Base-by-base conservation (phyloP, 1,139 yeast genomes). In the Yamadazyma triangularis region DNA sequence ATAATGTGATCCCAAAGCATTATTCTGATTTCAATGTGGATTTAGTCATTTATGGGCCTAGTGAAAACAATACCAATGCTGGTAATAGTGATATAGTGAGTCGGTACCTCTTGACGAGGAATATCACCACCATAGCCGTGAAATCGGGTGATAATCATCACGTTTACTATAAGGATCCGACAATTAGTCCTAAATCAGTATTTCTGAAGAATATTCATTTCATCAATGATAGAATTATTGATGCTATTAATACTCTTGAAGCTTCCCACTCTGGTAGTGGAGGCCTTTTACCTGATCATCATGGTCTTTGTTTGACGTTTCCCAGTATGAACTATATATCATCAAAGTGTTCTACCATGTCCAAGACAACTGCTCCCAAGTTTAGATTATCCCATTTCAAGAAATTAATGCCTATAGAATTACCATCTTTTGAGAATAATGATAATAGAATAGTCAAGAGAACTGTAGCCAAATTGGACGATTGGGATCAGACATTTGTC, bases 41-140 rank as follows among this genome's bases (percentile, higher is more conserved):
- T 40, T 48, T 68, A 43, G 56, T 68, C 2, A 31, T 69, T 12
- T 33, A 64, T 11, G 72, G 73, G 2, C 72, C 73, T 3, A 54
- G 58, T 32, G 65, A 58, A 38, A n/a, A n/a, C n/a, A n/a, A n/a
- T n/a, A 7, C 33, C 31, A 38, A 33, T 30, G 39, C 39, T 33
- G 38, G 47, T 31, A 40, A 32, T 7, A 26, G 31, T 4, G 30
- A 45, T 26, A 18, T 25, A 8, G 44, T 50, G 47, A 36, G 41
- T 8, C 49, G 48, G 25, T 39, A 54, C 10, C 44, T 55, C 3
- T 40, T 53, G 34, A 29, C 48, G 21, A 47, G 58, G 27, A 45
- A 56, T 20, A 40, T 53, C 8, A 56, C 70, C 1, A 50, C 53
- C 9, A 39, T 69, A 4, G 46, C 56, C 2, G 45, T 59, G 2